Base-by-base conservation (phyloP, 176 grass and related monocot species). In the Musa troglodytarum region DNA sequence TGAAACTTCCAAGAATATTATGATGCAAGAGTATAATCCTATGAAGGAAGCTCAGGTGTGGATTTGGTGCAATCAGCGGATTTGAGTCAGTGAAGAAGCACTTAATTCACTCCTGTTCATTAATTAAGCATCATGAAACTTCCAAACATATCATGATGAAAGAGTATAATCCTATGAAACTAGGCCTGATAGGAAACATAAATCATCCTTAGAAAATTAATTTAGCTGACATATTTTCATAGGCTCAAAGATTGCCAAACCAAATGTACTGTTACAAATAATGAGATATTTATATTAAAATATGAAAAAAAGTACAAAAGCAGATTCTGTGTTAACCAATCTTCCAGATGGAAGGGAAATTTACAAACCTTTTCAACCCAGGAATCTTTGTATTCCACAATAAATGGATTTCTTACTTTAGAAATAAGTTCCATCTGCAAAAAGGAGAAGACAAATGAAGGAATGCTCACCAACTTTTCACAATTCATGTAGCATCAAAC, bases 381-480 rank as follows among this genome's bases (percentile, higher is more conserved):
- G 61, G 93, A 86, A 71, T 96, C 93, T 85, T 88, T 96, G 73
- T 96, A 96, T 29, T 96, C 87, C 81, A 96, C 93, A 81, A 96
- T 96, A 79, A 90, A 96, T 81, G 93, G 89, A 61, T 84, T 88
- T 76, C 78, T 84, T 72, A 92, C 93, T 92, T 87, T 92, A 53
- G 93, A 84, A 71, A 96, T 90, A 15, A 96, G 85, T 81, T 96
- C 89, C 93, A 96, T 96, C 93, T 96, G 83, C 24, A 74, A 81
- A 75, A 76, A 50, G 9, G 74, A 76, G 49, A 57, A 74, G 22
- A 53, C 5, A 56, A 74, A 57, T 7, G 23, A 70, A 20, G 28
- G 15, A 20, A 51, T 70, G 2, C 9, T n/a, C 34, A 50, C 22
- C 63, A 26, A 65, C 57, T 61, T 61, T 61, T 61, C n/a, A 17